phyloP scores from a whole-genome alignment of 371 early-diverging fungal species.

The Dinochytrium kinnereticum region DNA sequence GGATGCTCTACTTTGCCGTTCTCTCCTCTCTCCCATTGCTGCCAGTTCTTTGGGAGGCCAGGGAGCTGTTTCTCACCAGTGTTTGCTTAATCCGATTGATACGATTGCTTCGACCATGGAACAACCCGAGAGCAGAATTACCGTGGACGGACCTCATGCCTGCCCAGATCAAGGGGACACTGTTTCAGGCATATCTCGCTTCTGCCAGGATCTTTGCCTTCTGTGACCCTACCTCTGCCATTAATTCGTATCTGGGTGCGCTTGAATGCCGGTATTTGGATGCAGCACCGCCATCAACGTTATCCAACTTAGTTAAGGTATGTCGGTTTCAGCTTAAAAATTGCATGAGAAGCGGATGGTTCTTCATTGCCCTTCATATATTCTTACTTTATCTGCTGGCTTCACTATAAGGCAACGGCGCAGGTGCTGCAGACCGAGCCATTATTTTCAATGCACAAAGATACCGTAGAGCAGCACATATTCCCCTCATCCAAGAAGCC shows the following conservation, averaged over 20 bases:
- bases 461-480: neutral
- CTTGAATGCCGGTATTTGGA: neutral
- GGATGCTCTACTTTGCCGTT: too few relatives aligned
- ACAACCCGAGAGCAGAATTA: neutral
- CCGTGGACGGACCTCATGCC: slow-evolving; percentile 8
- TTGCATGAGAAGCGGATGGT: too few relatives aligned
- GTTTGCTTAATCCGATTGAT: slow-evolving; percentile 9
- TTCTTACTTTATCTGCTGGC: too few relatives aligned
- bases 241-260: slow-evolving; percentile 8
- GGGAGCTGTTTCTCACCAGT: neutral
- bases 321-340: too few relatives aligned
- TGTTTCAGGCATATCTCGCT: slow-evolving; percentile 21
- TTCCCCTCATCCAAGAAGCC: neutral
- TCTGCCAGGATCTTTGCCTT: slow-evolving; percentile 18
- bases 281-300: neutral
- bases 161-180: slow-evolving; percentile 17
- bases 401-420: neutral
- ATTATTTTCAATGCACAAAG: neutral
- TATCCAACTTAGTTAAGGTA: neutral
- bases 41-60: slow-evolving; percentile 20
- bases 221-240: neutral
- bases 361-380: too few relatives aligned
- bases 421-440: neutral
- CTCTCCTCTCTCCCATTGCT: too few relatives aligned
- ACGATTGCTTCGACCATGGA: slow-evolving; percentile 6